Evolutionary conservation across 805 yeast genomes (phyloP).

Genomic region (Zygosaccharomyces siamensis): DNA sequence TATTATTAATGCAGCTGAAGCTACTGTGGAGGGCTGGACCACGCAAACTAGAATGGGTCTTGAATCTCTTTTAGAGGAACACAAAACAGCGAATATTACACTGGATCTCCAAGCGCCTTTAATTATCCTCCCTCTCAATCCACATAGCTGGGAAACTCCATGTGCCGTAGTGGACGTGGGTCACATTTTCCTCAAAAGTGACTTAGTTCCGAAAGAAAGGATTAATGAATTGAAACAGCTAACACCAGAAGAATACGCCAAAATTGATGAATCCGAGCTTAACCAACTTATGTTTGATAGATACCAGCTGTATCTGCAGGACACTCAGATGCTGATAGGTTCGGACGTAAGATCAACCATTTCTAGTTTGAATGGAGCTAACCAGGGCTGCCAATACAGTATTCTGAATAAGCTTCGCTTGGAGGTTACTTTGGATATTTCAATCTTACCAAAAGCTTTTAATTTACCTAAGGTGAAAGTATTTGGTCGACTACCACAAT

Average conservation of each 20-base stretch:
- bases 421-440: conserved; percentile 69
- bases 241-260: conserved; percentile 65
- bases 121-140: conserved; percentile 78
- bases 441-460: conserved; percentile 77
- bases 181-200: conserved; percentile 78
- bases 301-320: conserved; percentile 68
- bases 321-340: conserved; percentile 86
- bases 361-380: conserved; percentile 54
- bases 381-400: conserved; percentile 40
- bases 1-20: conserved; percentile 89
- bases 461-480: conserved; percentile 68
- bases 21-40: conserved; percentile 86
- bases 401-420: conserved; percentile 74
- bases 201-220: conserved; percentile 65
- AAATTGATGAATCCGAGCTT: conserved; percentile 41
- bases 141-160: conserved; percentile 74
- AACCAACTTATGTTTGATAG: conserved; percentile 85
- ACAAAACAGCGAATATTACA: conserved; percentile 79
- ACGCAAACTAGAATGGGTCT: conserved; percentile 86
- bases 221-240: conserved; percentile 66
- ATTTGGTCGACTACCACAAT: conserved; percentile 69
- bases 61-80: conserved; percentile 91
- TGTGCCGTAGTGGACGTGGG: conserved; percentile 95
- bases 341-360: conserved; percentile 74
- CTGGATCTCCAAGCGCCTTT: conserved; percentile 93